Conservation (phyloP, 1,139 yeast genomes). For the Geotrichum cucujoidarum region DNA sequence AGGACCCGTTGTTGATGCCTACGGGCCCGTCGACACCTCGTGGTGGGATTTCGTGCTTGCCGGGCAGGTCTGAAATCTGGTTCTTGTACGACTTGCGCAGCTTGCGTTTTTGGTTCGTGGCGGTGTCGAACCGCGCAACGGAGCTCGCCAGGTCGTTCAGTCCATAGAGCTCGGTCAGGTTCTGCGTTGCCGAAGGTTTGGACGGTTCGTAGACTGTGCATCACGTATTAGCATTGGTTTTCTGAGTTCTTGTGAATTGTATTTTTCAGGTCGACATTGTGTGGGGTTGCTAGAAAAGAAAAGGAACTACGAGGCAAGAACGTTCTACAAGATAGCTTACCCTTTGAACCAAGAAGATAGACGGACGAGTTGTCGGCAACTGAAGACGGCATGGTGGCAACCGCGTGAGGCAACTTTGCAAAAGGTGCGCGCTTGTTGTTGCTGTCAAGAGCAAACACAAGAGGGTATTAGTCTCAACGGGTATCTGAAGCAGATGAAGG, state of each 20-base stretch:
- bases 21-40: constrained; percentile 34
- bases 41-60: constrained; percentile 57
- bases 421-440: no score
- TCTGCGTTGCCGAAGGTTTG: constrained; percentile 65
- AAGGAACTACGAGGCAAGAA: background rate
- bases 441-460: no score
- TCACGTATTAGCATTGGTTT: constrained; percentile 8
- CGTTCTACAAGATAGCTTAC: constrained; percentile 11
- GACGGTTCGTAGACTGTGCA: constrained; percentile 23
- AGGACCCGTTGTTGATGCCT: constrained; percentile 11
- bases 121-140: constrained; percentile 82
- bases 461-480: no score
- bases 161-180: constrained; percentile 64
- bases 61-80: constrained; percentile 82
- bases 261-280: no score
- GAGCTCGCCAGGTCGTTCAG: constrained; percentile 65
- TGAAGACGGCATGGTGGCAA: constrained; percentile 19
- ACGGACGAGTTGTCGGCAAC: constrained; percentile 16
- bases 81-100: constrained; percentile 89
- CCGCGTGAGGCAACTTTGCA: no score
- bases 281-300: background rate
- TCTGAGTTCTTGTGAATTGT: no score
- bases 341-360: constrained; percentile 16
- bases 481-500: no score
- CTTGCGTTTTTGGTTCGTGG: constrained; percentile 86